Percentiles rank a stretch among this genome's conserved stretches.
These are phyloP conservation scores for Breviolum minutum DNA, from an alignment of 73 alveolate species.

Conservation along the genomic window DNA sequence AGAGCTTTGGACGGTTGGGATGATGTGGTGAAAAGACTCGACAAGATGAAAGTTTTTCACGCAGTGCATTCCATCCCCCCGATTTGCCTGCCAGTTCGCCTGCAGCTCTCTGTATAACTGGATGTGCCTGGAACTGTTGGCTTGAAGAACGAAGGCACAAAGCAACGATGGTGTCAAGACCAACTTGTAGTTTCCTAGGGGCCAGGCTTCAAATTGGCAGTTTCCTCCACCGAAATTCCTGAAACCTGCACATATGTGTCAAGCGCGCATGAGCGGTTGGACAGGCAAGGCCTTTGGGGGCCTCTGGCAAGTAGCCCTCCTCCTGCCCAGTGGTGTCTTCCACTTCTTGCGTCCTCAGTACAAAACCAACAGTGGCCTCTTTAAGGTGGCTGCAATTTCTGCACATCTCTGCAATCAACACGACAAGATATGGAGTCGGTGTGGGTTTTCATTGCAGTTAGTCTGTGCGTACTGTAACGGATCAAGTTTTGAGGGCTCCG, in stretches of 20 bases:
- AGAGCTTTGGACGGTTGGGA: background rate
- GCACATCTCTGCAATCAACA: background rate
- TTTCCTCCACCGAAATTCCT: slow-evolving; percentile 44
- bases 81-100: slow-evolving; percentile 75
- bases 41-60: background rate
- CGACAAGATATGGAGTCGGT: background rate
- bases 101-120: slow-evolving; percentile 82
- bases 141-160: background rate
- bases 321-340: slow-evolving; percentile 78
- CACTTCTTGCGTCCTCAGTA: slow-evolving; percentile 12
- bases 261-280: background rate
- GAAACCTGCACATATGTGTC: background rate
- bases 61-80: background rate
- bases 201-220: slow-evolving; percentile 39
- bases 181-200: background rate
- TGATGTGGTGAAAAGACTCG: too few species aligned
- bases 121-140: slow-evolving; percentile 35
- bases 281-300: background rate
- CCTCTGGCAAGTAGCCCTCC: slow-evolving; percentile 70
- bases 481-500: background rate
- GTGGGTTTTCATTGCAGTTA: too few species aligned
- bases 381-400: background rate
- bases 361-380: background rate
- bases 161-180: background rate
- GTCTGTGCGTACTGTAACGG: too few species aligned